Evolutionary conservation across 148 eudicot species (phyloP), one percentile per base, ranked within the genome.

Genomic region (Suaeda aralocaspica): DNA sequence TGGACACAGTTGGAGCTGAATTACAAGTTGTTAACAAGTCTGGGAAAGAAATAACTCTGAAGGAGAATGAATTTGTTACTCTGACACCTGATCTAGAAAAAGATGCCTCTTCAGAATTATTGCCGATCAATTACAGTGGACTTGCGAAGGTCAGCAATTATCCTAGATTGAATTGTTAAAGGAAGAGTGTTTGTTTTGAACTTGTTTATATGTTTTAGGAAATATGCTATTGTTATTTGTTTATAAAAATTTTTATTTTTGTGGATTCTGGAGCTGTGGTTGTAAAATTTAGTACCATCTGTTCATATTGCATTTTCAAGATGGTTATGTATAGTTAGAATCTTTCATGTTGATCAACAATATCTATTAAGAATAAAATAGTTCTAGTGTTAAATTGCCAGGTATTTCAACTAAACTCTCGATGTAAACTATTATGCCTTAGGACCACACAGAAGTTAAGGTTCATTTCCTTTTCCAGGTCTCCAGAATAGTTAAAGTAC

Each of bases 1-100:
- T 91, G 16, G 97, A 91, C 68, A 91, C 94, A 28, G 84, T 83
- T 64, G 97, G 97, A 66, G 88, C 97, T 14, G 97, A 91, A 77
- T 72, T 91, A 76, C 94, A 86, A 81, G 87, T 91, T 52, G 84
- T 86, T 69, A 91, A 91, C 61, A 83, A 66, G 74, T 75, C 80
- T 31, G 83, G 84, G 57, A 72, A 78, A 41, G 82, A 84, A 30
- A 87, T 91, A 68, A 67, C 88, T 45, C 89, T 88, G 34, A 56
- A 81, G 77, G 91, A 82, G 53, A 72, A 84, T 76, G 78, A 83
- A 25, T 64, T 83, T 48, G 89, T 91, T 72, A 73, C 84, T 70
- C 88, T 91, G 24, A 84, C 87, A 14, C 94, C 97, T 31, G 76
- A 91, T 75, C 79, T 74, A 58, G 85, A 83, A 19, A 56, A 68